Evolutionary conservation across 1,139 yeast genomes (phyloP).

Genomic region (Blastobotrys buckinghamii): DNA sequence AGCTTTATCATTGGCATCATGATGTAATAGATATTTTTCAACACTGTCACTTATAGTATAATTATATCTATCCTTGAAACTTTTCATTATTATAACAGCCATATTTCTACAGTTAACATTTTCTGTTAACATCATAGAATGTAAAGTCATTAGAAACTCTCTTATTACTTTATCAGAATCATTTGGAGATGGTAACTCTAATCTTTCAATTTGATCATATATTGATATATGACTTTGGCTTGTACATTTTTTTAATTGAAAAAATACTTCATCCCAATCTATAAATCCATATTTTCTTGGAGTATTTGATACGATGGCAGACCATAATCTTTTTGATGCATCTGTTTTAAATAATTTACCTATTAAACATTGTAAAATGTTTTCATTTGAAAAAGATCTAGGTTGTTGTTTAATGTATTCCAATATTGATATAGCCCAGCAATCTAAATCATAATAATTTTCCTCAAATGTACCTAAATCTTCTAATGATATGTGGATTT

Average conservation of each 20-base stretch:
- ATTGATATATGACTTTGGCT: not conserved
- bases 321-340: not conserved
- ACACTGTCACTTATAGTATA: not conserved
- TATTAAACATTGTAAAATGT: not conserved
- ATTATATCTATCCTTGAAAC: not conserved
- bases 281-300: not conserved
- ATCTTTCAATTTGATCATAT: not conserved
- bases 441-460: not conserved
- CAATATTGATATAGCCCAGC: not conserved
- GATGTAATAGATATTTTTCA: not conserved
- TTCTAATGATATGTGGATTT: not conserved
- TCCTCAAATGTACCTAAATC: not conserved
- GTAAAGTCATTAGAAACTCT: not conserved
- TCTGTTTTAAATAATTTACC: not conserved
- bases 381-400: not conserved
- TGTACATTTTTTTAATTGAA: not conserved
- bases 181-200: not conserved
- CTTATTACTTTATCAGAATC: not conserved
- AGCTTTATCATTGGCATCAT: not conserved
- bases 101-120: not conserved
- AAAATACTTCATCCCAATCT: not conserved
- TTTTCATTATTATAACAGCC: not conserved
- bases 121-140: not conserved
- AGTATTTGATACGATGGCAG: not conserved
- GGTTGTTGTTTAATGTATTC: not conserved